Conservation (phyloP, 495 filamentous ascomycete species). For the Evansstolkia leycettana region DNA sequence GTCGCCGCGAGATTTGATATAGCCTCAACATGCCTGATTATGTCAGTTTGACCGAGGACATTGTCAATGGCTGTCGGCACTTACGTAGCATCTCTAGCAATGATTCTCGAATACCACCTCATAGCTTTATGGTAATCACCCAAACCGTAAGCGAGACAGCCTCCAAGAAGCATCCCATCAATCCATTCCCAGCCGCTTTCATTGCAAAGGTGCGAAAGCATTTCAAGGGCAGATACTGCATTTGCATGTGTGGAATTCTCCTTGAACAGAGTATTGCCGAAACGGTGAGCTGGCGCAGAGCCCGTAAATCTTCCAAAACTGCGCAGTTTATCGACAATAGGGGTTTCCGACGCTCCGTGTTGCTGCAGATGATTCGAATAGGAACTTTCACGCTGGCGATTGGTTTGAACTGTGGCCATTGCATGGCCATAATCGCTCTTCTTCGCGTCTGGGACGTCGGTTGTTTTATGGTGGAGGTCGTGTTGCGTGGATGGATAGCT, state of each 20-base stretch:
- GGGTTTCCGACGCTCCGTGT: conserved; percentile 14
- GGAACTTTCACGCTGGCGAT: conserved; percentile 14
- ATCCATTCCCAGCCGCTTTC: conserved; percentile 90
- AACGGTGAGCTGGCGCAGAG: conserved; percentile 24
- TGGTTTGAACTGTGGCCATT: conserved; percentile 5
- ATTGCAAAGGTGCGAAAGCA: conserved; percentile 68
- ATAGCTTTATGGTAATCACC: conserved; percentile 77
- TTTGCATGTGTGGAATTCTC: conserved; percentile 24
- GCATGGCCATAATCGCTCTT: neutral
- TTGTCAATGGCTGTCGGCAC: conserved; percentile 11
- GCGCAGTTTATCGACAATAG: conserved; percentile 17
- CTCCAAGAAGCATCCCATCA: conserved; percentile 87
- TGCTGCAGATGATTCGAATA: conserved; percentile 18
- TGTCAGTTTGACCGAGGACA: conserved; percentile 2
- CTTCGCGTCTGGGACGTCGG: too few species aligned
- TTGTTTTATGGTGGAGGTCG: conserved; percentile 11
- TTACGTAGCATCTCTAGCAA: conserved; percentile 69
- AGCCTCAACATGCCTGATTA: conserved; percentile 75
- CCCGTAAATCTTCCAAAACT: conserved; percentile 19
- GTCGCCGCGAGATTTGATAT: conserved; percentile 90
- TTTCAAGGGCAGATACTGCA: conserved; percentile 63
- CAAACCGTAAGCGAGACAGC: conserved; percentile 87
- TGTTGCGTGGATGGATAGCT: conserved; percentile 29
- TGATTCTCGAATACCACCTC: conserved; percentile 79
- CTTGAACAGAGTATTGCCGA: conserved; percentile 16